Evolutionary conservation across 2,329 filamentous ascomycete genomes (phyloP).

Genomic region (Trichophyton equinum): DNA sequence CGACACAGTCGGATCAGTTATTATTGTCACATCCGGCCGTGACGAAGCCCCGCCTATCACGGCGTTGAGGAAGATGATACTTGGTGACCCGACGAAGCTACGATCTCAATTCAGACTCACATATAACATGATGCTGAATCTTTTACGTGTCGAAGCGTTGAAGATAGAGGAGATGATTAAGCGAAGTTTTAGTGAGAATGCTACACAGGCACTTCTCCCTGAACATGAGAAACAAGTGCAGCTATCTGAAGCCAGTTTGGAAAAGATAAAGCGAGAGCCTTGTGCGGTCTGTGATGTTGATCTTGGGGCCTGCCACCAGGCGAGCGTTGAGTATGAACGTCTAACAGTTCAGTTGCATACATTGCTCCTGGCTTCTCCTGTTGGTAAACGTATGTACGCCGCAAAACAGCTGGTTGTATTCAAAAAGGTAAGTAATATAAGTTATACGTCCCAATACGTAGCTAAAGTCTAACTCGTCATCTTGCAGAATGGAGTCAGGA

Average conservation of each 20-base stretch:
- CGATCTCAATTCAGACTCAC: slow-evolving; percentile 92
- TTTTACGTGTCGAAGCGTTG: slow-evolving; percentile 84
- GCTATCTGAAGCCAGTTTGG: slow-evolving; percentile 78
- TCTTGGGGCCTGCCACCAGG: slow-evolving; percentile 68
- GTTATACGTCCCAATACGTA: background rate
- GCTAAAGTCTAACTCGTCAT: slow-evolving; percentile 13
- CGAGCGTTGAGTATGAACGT: slow-evolving; percentile 65
- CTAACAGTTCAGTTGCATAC: slow-evolving; percentile 72
- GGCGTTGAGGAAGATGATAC: slow-evolving; percentile 81
- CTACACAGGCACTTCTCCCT: slow-evolving; percentile 82
- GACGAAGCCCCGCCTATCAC: slow-evolving; percentile 80
- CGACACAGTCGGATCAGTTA: slow-evolving; percentile 84
- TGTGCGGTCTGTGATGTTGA: slow-evolving; percentile 72
- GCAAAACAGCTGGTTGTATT: slow-evolving; percentile 70
- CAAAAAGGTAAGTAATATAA: slow-evolving; percentile 40
- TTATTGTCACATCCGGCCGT: slow-evolving; percentile 68
- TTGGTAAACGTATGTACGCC: slow-evolving; percentile 67
- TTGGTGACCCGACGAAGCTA: slow-evolving; percentile 88
- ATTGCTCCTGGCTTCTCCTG: slow-evolving; percentile 62
- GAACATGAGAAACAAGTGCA: slow-evolving; percentile 94
- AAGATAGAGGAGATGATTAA: slow-evolving; percentile 99
- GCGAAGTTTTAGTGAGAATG: slow-evolving; percentile 95
- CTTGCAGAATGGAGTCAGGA: slow-evolving; percentile 60
- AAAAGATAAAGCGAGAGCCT: slow-evolving; percentile 73
- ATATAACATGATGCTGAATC: slow-evolving; percentile 98